Base-by-base conservation (phyloP, 352 stramenopile genomes). In the Aphanomyces astaci region DNA sequence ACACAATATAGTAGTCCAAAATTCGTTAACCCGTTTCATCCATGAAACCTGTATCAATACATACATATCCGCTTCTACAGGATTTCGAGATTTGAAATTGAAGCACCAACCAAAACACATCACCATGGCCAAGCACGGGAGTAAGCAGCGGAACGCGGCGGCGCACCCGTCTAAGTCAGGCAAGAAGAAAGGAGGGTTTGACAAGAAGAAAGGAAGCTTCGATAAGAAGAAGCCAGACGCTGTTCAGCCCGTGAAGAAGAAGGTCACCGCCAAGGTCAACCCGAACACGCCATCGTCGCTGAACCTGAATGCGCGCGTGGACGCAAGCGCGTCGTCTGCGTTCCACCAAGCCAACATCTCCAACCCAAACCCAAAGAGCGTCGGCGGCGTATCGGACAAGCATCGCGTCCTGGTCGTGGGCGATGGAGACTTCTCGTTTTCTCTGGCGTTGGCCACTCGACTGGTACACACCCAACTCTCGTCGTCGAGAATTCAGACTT, bases 351-450 rank as follows among this genome's bases (percentile, higher is more conserved):
- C 85, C 22, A 82, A 77, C 48, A 79, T 79, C 2, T 90, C 83
- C 28, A 94, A 94, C 62, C 85, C 87, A 1, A 95, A 95, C 73
- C 87, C 87, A 30, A 91, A 90, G 73, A 81, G 74, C 43, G 71
- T 92, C 40, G 87, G 87, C 2, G 80, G 81, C 1, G 92, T 92
- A 64, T 83, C 78, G 39, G 83, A 91, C 72, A 76, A 78, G 11
- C 81, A 92, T 43, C 79, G 76, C 48, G 89, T 92, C 46, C 77
- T 95, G 32, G 75, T 94, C 13, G 81, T 95, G 17, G 87, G 87
- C n/a, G 87, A 95, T 30, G 87, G 87, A 27, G 84, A 93, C 68
- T 87, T 95, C 27, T 93, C 84, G 22, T 94, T 95, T 68, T 86
- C 87, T 24, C 69, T 91, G 19, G 75, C 85, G 13, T 72, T 95